A percentile compares a stretch with the other conserved stretches of the same genome.
These are phyloP conservation scores for Penicillium subrubescens DNA, from an alignment of 495 filamentous ascomycete species.

Conservation along the genomic window DNA sequence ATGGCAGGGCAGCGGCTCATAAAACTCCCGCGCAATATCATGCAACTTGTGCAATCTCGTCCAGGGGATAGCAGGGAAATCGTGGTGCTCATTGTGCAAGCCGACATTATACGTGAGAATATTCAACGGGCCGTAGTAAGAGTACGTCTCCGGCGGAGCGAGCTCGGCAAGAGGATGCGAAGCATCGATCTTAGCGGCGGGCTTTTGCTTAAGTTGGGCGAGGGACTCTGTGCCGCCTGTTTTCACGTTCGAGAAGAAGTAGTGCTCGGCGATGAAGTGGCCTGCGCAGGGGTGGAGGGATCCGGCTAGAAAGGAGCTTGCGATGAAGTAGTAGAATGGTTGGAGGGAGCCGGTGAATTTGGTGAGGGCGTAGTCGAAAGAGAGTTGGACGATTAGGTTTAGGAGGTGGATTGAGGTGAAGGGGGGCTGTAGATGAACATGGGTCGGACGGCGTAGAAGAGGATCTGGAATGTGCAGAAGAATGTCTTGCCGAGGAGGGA, in stretches of 20 bases:
- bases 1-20: constrained; percentile 83
- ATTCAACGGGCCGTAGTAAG: constrained; percentile 94
- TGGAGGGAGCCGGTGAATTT: constrained; percentile 53
- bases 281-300: constrained; percentile 92
- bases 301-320: constrained; percentile 90
- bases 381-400: constrained; percentile 75
- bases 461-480: constrained; percentile 99
- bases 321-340: constrained; percentile 73
- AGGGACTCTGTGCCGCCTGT: constrained; percentile 60
- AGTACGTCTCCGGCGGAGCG: constrained; percentile 89
- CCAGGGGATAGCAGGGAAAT: constrained; percentile 97
- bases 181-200: constrained; percentile 24
- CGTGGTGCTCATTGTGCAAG: constrained; percentile 97
- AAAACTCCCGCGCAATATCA: constrained; percentile 88
- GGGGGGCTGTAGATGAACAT: constrained; percentile 92
- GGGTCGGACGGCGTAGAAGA: constrained; percentile 98
- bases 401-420: constrained; percentile 82
- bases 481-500: constrained; percentile 97
- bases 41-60: constrained; percentile 75
- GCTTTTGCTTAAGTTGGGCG: constrained; percentile 33
- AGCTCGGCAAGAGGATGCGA: constrained; percentile 48
- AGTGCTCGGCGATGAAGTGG: constrained; percentile 99
- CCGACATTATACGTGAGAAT: constrained; percentile 95
- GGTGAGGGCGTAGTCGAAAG: constrained; percentile 75
- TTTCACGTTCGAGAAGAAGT: constrained; percentile 80